These are phyloP conservation scores for Thelonectria rubi DNA, from an alignment of 2,329 filamentous ascomycete species.

Conservation along the genomic window DNA sequence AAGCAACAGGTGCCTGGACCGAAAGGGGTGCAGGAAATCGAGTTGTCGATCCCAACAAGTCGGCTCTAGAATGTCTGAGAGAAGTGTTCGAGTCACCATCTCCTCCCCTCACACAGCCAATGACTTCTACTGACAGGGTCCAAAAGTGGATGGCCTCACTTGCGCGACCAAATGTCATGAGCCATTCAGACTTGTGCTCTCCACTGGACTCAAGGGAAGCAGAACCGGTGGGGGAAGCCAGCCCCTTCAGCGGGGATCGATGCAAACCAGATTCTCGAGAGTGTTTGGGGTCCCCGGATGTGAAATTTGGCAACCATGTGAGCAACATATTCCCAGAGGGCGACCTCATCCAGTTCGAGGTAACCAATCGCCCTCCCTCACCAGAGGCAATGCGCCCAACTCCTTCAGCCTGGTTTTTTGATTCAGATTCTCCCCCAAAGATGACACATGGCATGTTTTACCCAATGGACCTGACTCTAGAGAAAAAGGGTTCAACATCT, in stretches of 20 bases:
- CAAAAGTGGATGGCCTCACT: neutral
- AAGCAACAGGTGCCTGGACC: neutral
- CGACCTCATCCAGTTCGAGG: neutral
- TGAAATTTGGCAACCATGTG: neutral
- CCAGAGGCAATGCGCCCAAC: neutral
- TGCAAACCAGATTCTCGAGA: too few species aligned
- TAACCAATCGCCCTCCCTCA: neutral
- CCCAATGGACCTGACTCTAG: neutral
- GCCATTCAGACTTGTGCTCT: neutral
- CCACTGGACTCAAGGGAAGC: neutral
- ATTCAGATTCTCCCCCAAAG: constrained; percentile 16
- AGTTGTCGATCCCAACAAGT: neutral
- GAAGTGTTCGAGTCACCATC: neutral
- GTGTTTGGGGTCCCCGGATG: too few species aligned
- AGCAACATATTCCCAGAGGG: neutral
- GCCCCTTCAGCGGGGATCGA: too few species aligned
- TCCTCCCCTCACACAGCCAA: neutral
- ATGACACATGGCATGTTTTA: constrained; percentile 14
- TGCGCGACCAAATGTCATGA: neutral
- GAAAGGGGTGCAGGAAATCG: neutral
- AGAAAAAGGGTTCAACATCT: neutral
- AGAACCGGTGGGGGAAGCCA: neutral
- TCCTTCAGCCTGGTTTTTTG: constrained; percentile 11
- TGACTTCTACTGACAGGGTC: neutral
- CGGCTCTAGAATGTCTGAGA: neutral